Conservation (phyloP, 2,329 filamentous ascomycete genomes). For the Penicillium hesseltinei region DNA sequence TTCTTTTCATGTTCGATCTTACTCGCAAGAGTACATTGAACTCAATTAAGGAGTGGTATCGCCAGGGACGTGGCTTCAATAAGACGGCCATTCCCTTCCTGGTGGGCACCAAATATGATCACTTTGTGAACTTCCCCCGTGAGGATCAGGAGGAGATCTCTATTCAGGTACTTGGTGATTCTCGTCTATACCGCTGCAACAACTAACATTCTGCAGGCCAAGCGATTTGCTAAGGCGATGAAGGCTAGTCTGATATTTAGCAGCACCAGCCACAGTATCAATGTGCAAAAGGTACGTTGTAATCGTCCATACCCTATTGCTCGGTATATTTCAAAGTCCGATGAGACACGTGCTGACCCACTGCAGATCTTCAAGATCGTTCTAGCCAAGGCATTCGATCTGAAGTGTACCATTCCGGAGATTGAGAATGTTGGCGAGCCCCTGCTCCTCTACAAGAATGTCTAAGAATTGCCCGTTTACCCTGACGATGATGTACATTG, state of each 20-base stretch:
- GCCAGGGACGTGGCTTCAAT: slow-evolving; percentile 96
- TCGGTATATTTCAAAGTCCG: slow-evolving; percentile 3
- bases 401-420: slow-evolving; percentile 98
- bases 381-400: slow-evolving; percentile 94
- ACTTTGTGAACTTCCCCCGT: slow-evolving; percentile 96
- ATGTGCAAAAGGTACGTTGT: slow-evolving; percentile 84
- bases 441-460: slow-evolving; percentile 78
- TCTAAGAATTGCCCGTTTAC: slow-evolving; percentile 20
- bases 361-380: slow-evolving; percentile 98
- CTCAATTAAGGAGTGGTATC: slow-evolving; percentile 99
- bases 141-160: slow-evolving; percentile 99
- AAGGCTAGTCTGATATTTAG: slow-evolving; percentile 96
- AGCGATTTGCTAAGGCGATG: slow-evolving; percentile 97
- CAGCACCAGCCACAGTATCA: slow-evolving; percentile 98
- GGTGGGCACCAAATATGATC: slow-evolving; percentile 97
- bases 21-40: slow-evolving; percentile 98
- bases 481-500: slow-evolving; percentile 35
- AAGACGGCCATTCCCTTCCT: slow-evolving; percentile 99
- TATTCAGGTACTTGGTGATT: slow-evolving; percentile 65
- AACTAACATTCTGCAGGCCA: slow-evolving; percentile 60
- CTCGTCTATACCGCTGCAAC: background rate
- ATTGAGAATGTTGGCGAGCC: slow-evolving; percentile 98
- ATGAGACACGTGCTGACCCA: slow-evolving; percentile 25
- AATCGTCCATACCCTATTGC: background rate
- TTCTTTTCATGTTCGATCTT: slow-evolving; percentile 99